These are phyloP conservation scores for Cladosporium austrohemisphaericum DNA, from an alignment of 2,329 filamentous ascomycete genomes.

Conservation along the genomic window DNA sequence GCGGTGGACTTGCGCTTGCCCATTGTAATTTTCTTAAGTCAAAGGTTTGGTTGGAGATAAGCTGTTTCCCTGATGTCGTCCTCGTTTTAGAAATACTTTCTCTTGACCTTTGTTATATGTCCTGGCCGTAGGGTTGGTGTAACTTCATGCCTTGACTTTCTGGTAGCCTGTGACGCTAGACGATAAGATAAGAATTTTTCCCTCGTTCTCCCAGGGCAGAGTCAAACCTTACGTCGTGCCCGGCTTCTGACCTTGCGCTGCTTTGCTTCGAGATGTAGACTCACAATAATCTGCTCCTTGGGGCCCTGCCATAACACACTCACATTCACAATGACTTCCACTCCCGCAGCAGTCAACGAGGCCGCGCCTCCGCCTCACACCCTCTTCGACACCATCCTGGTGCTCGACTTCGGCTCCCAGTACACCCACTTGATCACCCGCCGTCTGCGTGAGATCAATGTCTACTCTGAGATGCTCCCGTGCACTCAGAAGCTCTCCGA, in stretches of 20 bases:
- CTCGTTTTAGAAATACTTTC: too few relatives aligned
- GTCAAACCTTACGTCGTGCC: background rate
- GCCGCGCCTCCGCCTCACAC: constrained; percentile 46
- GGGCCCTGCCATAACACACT: background rate
- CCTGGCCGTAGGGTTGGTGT: too few relatives aligned
- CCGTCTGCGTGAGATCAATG: constrained; percentile 70
- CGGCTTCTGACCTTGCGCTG: constrained; percentile 9
- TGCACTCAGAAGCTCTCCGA: constrained; percentile 80
- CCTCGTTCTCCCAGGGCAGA: background rate
- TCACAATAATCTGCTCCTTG: constrained; percentile 4
- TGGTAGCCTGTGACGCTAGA: constrained; percentile 5
- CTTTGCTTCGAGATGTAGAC: constrained; percentile 16
- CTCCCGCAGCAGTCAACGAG: constrained; percentile 32
- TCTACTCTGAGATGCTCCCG: constrained; percentile 84
- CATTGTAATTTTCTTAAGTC: constrained; percentile 38
- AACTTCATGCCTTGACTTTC: constrained; percentile 3
- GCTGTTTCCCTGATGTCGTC: too few relatives aligned
- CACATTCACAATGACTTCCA: constrained; percentile 23
- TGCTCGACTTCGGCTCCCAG: constrained; percentile 69
- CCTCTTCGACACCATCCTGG: constrained; percentile 64
- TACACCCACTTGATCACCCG: constrained; percentile 72
- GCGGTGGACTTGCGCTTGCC: constrained; percentile 50
- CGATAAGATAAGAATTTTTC: constrained; percentile 13
- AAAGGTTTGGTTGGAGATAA: too few relatives aligned
- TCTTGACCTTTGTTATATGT: too few relatives aligned